Evolutionary conservation across 1,139 yeast genomes (phyloP).

Genomic region (Suhomyces wounanorum): DNA sequence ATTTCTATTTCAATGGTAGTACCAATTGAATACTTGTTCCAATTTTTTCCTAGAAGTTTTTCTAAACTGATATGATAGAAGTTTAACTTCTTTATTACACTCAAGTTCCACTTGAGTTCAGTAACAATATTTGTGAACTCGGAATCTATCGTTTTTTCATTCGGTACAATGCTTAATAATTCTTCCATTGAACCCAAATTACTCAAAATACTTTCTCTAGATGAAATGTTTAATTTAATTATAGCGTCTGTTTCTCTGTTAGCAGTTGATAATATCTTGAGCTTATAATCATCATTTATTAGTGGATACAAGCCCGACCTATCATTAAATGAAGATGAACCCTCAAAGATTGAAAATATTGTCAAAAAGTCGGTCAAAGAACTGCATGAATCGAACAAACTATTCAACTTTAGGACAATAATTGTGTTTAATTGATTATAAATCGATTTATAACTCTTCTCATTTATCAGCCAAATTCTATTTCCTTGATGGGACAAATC

Average conservation of each 20-base stretch:
- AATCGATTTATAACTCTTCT: conserved; percentile 28
- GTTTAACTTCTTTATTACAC: conserved; percentile 24
- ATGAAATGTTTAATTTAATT: conserved; percentile 11
- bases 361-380: conserved; percentile 33
- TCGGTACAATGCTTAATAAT: neutral
- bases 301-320: conserved; percentile 25
- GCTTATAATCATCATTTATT: conserved; percentile 40
- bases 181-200: conserved; percentile 2
- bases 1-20: conserved; percentile 58
- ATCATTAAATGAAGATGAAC: neutral
- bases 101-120: conserved; percentile 24
- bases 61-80: conserved; percentile 25
- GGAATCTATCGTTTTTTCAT: neutral
- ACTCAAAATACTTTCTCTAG: conserved; percentile 2
- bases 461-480: conserved; percentile 36
- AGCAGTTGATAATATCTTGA: conserved; percentile 35
- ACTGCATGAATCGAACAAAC: conserved; percentile 29
- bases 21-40: conserved; percentile 79
- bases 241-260: conserved; percentile 30
- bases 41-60: conserved; percentile 62
- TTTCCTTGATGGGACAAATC: conserved; percentile 38
- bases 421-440: conserved; percentile 25
- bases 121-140: conserved; percentile 10
- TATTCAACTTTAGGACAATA: conserved; percentile 28
- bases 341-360: conserved; percentile 20